Evolutionary conservation across 2,329 filamentous ascomycete genomes (phyloP).

Genomic region (Laburnicola sp.): DNA sequence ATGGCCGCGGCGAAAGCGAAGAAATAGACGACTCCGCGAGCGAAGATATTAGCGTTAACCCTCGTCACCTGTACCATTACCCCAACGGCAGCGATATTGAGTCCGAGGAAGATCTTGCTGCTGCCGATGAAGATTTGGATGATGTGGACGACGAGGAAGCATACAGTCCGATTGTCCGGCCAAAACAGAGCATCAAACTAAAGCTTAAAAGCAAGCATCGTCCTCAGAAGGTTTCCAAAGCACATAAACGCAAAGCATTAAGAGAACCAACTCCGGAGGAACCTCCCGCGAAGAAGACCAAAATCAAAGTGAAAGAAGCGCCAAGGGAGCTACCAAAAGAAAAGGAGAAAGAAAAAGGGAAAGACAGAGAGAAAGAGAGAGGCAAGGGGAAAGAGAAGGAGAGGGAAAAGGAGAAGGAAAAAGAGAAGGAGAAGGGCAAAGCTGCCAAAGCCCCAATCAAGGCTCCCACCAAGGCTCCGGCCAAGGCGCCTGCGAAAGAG

Average conservation of each 20-base stretch:
- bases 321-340: conserved; percentile 24
- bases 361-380: neutral
- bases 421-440: conserved; percentile 14
- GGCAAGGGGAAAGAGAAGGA: conserved; percentile 1
- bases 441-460: conserved; percentile 14
- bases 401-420: conserved; percentile 21
- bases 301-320: conserved; percentile 27
- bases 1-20: conserved; percentile 59
- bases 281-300: conserved; percentile 36
- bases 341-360: conserved; percentile 16
- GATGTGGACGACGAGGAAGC: conserved; percentile 47
- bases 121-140: conserved; percentile 30
- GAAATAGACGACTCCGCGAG: conserved; percentile 40
- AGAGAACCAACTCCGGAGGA: conserved; percentile 35
- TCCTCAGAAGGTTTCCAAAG: conserved; percentile 26
- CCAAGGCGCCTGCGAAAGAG: conserved; percentile 28
- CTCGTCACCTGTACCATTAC: conserved; percentile 38
- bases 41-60: conserved; percentile 39
- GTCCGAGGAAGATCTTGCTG: conserved; percentile 29
- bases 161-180: conserved; percentile 28
- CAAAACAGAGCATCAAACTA: conserved; percentile 35
- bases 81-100: conserved; percentile 31
- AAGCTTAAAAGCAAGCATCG: conserved; percentile 31
- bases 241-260: conserved; percentile 29
- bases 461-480: conserved; percentile 11